Base-by-base conservation (phyloP, 371 early-diverging fungal species). In the Mucor irregularis region DNA sequence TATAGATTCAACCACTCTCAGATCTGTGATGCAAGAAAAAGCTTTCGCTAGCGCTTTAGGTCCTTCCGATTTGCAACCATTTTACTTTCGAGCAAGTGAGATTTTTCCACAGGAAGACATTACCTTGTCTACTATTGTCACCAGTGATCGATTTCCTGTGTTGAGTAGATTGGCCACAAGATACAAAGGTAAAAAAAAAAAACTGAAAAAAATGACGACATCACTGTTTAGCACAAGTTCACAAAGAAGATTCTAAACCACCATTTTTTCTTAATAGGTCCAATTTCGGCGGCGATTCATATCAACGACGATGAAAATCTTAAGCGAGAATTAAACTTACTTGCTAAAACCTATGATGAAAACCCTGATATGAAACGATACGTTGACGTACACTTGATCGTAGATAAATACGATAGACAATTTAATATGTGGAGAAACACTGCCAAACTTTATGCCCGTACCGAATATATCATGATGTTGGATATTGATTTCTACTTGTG, bases 341-440 rank as follows among this genome's bases (percentile, higher is more conserved):
- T 87, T 10, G 61, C 70, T 10, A 72, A 78, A n/a, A 64, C 78
- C 31, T 77, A 77, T 61, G 43, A 60, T n/a, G 50, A 61, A 3
- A 83, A 83, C 49, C 77, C 78, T 24, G 72, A 76, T 26, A 78
- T 87, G 75, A 63, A 70, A 39, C 58, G 69, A n/a, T 82, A 74
- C 58, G 85, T 86, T 8, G 88, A 87, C 62, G 60, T 84, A 9
- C 88, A 87, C 61, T 61, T 87, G 19, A 72, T 87, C n/a, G 53
- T 82, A 2, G 88, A 87, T 61, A 72, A 64, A 35, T 87, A 75
- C 61, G 82, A 84, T 34, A 73, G 88, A 22, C 86, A 87, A 58
- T 87, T 87, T 67, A 87, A 87, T 48, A 75, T 83, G 81, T 87
- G 88, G 88, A 73, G 88, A 24, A 87, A 87, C 39, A 74, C 82